Evolutionary conservation across 805 yeast genomes (phyloP), one percentile per base, ranked within the genome.

Genomic region (Cyberlindnera sargentensis): DNA sequence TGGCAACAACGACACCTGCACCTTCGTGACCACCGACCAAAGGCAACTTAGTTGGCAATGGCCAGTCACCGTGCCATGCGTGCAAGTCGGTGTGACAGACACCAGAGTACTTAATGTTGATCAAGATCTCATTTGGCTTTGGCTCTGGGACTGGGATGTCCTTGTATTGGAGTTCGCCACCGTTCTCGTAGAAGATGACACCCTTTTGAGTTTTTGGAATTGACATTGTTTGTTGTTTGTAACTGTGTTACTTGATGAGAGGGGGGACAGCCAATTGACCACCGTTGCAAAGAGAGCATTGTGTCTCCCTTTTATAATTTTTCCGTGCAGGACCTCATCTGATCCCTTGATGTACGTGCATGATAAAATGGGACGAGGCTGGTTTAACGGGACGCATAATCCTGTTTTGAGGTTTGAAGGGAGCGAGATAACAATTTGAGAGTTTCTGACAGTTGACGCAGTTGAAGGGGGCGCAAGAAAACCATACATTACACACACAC

Each of bases 11-110:
- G 31, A 75, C 72, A 65, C 85, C 84, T 39, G 84, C 83, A 70
- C 85, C 85, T 65, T 79, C 85, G 64, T 79, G 85, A 58, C 85
- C 85, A 55, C 85, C 85, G 37, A 79, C 82, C 54, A 79, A 68
- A 35, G 84, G 84, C 54, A 78, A 67, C 57, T 76, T 77, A 48
- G 72, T 68, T 31, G 60, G 67, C 55, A 76, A 62, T 41, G 82
- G 81, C 83, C 82, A 77, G 55, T 77, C 83, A 51, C 80, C 58
- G 29, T 52, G 47, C 56, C 81, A 77, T 39, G 82, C 83, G 59
- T 77, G 83, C 57, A 77, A 66, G 60, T 77, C 83, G n/a, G 83
- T 76, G 63, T 77, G 83, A 55, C 83, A 77, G 29, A 77, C 82
- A 60, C 83, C 83, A 6, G 83, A 77, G 63, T 76, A 77, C 61